phyloP scores from a whole-genome alignment of 768 basidiomycete genomes.

The Tricholoma bakamatsutake region DNA sequence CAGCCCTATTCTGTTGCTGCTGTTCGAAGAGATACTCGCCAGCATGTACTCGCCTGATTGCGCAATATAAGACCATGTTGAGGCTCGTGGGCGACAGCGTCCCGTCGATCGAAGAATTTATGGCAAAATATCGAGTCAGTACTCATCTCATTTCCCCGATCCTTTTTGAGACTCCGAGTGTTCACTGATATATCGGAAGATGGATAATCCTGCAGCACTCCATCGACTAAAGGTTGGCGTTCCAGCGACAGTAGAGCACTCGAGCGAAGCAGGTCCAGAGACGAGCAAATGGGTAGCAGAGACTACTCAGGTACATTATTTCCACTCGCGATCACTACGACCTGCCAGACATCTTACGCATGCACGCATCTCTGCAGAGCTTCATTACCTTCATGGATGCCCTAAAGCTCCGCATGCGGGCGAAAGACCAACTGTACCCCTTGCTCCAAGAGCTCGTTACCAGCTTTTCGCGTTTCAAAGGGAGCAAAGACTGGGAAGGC shows the following conservation, averaged over 20 bases:
- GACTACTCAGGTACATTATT: slow-evolving; percentile 77
- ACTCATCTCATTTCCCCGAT: not conserved
- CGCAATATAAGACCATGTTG: slow-evolving; percentile 96
- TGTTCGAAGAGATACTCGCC: slow-evolving; percentile 82
- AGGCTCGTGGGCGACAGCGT: slow-evolving; percentile 92
- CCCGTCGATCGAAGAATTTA: slow-evolving; percentile 82
- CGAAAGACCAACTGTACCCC: slow-evolving; percentile 95
- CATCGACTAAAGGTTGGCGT: slow-evolving; percentile 90
- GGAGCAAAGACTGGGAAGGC: slow-evolving; percentile 95
- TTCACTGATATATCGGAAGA: slow-evolving; percentile 35
- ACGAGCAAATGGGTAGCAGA: slow-evolving; percentile 97
- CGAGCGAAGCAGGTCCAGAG: slow-evolving; percentile 86
- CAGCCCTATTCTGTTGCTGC: slow-evolving; percentile 21
- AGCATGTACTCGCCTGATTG: slow-evolving; percentile 88
- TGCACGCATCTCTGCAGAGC: slow-evolving; percentile 43
- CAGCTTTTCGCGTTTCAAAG: slow-evolving; percentile 90
- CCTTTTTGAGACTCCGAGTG: not conserved
- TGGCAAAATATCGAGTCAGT: slow-evolving; percentile 77
- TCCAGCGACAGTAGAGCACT: slow-evolving; percentile 95
- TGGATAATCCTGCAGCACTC: slow-evolving; percentile 90
- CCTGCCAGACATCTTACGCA: not conserved
- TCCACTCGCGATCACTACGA: not conserved
- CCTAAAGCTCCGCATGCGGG: slow-evolving; percentile 84
- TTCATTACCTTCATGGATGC: slow-evolving; percentile 99
- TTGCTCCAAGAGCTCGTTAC: slow-evolving; percentile 94